Evolutionary conservation across 179 eudicot genomes (phyloP).

Genomic region (Pouteria campechiana): DNA sequence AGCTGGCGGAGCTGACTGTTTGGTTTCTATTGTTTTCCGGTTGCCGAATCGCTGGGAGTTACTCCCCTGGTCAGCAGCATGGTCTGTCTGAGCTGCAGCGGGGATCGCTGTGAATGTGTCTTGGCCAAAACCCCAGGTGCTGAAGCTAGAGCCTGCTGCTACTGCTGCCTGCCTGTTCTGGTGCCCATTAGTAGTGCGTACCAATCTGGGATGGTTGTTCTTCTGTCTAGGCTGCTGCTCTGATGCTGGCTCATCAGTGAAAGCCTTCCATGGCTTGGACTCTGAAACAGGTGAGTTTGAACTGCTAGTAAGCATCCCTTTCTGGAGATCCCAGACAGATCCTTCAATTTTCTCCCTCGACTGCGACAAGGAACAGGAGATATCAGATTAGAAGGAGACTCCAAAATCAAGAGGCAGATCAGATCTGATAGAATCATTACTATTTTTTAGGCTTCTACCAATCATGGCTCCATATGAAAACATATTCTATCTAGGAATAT

Average conservation of each 20-base stretch:
- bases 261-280: conserved; percentile 59
- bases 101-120: conserved; percentile 72
- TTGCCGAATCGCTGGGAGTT: conserved; percentile 44
- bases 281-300: conserved; percentile 38
- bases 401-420: no score
- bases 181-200: conserved; percentile 59
- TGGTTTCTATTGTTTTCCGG: conserved; percentile 45
- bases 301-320: conserved; percentile 30
- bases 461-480: no score
- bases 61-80: conserved; percentile 28
- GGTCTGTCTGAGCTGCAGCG: conserved; percentile 27
- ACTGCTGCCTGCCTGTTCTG: conserved; percentile 31
- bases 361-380: conserved; percentile 2
- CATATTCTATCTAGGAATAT: neutral
- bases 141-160: conserved; percentile 21
- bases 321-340: conserved; percentile 54
- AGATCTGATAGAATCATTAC: no score
- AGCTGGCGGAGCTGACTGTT: conserved; percentile 66
- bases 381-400: no score
- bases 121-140: conserved; percentile 61
- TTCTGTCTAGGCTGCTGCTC: conserved; percentile 17
- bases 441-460: no score
- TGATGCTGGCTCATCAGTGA: conserved; percentile 42
- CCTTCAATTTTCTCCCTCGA: conserved; percentile 48
- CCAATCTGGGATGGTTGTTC: conserved; percentile 34